Evolutionary conservation across 1,139 yeast species (phyloP).

Genomic region (Candida gigantensis): DNA sequence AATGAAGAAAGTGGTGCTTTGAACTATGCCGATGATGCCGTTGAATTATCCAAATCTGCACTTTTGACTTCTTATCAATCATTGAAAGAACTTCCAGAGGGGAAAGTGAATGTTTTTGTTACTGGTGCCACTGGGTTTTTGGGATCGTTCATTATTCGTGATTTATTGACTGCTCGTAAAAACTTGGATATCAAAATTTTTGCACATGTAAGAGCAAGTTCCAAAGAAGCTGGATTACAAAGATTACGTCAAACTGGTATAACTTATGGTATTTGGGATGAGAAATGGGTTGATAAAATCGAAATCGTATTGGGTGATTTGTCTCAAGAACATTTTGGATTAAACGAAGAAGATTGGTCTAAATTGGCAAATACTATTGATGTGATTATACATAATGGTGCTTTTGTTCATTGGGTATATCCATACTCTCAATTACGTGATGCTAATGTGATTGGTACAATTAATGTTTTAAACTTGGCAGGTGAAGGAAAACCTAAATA

Average conservation of each 20-base stretch:
- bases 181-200: slow-evolving; percentile 53
- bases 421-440: slow-evolving; percentile 90
- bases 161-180: slow-evolving; percentile 55
- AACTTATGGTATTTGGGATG: slow-evolving; percentile 87
- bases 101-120: slow-evolving; percentile 67
- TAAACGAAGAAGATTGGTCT: slow-evolving; percentile 58
- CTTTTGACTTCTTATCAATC: slow-evolving; percentile 45
- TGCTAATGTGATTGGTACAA: slow-evolving; percentile 87
- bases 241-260: slow-evolving; percentile 76
- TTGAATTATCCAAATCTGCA: slow-evolving; percentile 45
- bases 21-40: slow-evolving; percentile 79
- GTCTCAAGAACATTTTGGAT: slow-evolving; percentile 70
- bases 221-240: slow-evolving; percentile 66
- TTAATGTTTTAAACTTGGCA: slow-evolving; percentile 81
- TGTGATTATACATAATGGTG: slow-evolving; percentile 93
- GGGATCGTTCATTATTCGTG: slow-evolving; percentile 84
- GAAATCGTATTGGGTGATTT: slow-evolving; percentile 84
- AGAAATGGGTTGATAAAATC: slow-evolving; percentile 55
- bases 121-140: slow-evolving; percentile 98
- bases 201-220: slow-evolving; percentile 90
- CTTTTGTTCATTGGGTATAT: slow-evolving; percentile 97
- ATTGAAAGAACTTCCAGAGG: slow-evolving; percentile 26
- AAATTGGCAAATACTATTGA: slow-evolving; percentile 62
- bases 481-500: slow-evolving; percentile 79
- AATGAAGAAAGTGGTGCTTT: slow-evolving; percentile 25